A percentile compares a stretch with the other conserved stretches of the same genome.
phyloP scores from a whole-genome alignment of 805 yeast species.

The Candida parachauliodes region DNA sequence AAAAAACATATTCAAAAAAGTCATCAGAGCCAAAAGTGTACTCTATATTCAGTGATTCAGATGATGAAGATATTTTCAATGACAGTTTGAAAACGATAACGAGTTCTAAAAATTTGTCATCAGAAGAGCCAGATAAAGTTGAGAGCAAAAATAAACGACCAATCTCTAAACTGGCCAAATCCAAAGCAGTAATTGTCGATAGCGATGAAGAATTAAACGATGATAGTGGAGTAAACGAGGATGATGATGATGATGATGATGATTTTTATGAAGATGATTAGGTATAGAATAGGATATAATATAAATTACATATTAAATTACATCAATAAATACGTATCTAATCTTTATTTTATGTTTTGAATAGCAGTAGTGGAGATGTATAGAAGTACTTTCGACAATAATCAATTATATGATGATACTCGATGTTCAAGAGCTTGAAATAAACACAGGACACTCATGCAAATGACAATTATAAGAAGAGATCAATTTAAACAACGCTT shows the following conservation, averaged over 20 bases:
- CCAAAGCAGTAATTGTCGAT: constrained; percentile 7
- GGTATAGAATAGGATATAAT: neutral
- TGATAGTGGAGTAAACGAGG: constrained; percentile 13
- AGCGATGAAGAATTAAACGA: constrained; percentile 18
- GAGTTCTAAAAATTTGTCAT: constrained; percentile 7
- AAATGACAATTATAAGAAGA: no score
- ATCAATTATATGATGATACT: no score
- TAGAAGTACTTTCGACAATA: no score
- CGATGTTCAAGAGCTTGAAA: no score
- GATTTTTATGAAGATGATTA: constrained; percentile 9
- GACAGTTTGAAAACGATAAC: no score
- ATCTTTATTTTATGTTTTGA: neutral
- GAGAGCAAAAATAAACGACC: constrained; percentile 9
- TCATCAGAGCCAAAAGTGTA: constrained; percentile 7
- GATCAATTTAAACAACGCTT: no score
- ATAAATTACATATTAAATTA: no score
- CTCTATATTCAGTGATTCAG: constrained; percentile 27
- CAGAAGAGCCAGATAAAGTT: constrained; percentile 7
- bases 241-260: constrained; percentile 15
- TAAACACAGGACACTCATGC: no score
- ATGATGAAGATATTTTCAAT: constrained; percentile 29
- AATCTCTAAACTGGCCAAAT: no score
- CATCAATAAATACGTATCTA: no score
- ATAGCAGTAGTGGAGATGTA: neutral
- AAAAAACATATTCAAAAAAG: constrained; percentile 2